phyloP scores from a whole-genome alignment of 1,139 yeast genomes.

The Candida tropicalis region DNA sequence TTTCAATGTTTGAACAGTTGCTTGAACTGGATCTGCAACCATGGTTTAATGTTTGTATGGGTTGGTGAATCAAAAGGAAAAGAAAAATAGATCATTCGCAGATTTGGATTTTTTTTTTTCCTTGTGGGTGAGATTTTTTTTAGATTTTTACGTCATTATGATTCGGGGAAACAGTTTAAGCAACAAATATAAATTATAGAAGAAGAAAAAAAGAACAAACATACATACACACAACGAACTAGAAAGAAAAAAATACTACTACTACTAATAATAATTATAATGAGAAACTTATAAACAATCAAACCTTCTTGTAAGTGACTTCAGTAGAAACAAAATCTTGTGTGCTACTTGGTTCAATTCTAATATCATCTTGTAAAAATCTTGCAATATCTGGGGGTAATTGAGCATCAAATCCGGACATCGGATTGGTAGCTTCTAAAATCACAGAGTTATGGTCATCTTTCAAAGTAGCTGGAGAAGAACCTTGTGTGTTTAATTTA shows the following conservation, averaged over 20 bases:
- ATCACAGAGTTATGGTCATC: constrained; percentile 10
- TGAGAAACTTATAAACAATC: too few species aligned
- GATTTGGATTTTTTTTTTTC: constrained; percentile 1
- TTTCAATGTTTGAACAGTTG: constrained; percentile 36
- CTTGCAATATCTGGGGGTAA: constrained; percentile 17
- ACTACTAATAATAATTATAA: too few species aligned
- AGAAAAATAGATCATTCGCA: background rate
- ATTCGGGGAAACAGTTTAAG: too few species aligned
- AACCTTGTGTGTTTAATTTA: constrained; percentile 8
- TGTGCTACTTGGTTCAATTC: background rate
- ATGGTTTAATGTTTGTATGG: constrained; percentile 19
- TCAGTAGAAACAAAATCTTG: constrained; percentile 2
- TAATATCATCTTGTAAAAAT: constrained; percentile 9
- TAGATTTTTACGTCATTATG: too few species aligned
- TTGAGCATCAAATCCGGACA: constrained; percentile 10
- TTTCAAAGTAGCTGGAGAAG: constrained; percentile 12
- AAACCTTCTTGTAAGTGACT: background rate
- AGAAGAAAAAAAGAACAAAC: background rate
- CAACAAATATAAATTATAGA: background rate
- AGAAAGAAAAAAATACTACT: background rate
- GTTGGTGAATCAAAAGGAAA: background rate
- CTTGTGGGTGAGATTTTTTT: too few species aligned
- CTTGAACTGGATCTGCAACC: constrained; percentile 53
- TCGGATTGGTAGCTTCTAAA: background rate
- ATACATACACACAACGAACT: constrained; percentile 1